Evolutionary conservation across 306 rosid genomes (phyloP), one percentile per base, ranked within the genome.

Genomic region (Mimosa bimucronata): DNA sequence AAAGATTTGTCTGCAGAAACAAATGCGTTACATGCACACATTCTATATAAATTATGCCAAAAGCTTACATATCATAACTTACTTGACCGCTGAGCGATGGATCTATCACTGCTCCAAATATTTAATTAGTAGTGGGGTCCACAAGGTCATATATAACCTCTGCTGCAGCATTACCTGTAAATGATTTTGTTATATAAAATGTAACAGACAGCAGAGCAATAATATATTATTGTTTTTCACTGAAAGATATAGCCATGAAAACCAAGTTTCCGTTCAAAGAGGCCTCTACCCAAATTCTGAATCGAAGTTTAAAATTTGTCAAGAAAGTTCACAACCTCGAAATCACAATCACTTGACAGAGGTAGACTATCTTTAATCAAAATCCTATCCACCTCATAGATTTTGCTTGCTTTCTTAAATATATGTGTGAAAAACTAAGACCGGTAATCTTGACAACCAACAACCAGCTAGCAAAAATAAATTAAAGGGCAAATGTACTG

Each of bases 91-190:
- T 91, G 75, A 95, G 92, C 0, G 98, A 90, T 79, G 99, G 98
- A 90, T 95, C 99, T 83, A 94, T 93, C 78, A 95, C 99, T 71
- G 99, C 99, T 87, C 99, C 99, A 79, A 95, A 95, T 75, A 95
- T 95, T 66, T 91, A 86, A 84, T 95, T 93, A 77, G 98, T 98
- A 76, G 98, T 91, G 26, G 99, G 99, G 65, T 95, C 99, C 77
- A 95, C 99, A 71, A 95, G 99, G 79, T 95, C 99, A 85, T 95
- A 95, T 89, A 95, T 95, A 81, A 95, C 97, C 89, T 95, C 99
- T 53, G 99, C 99, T 58, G 99, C 99, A 80, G 99, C 97, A 89
- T 95, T 95, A 95, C 99, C 99, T 95, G 85, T 55, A 85, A 76
- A n/a, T n/a, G n/a, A n/a, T n/a, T n/a, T n/a, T n/a, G n/a, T n/a